A percentile compares a stretch with the other conserved stretches of the same genome.
Evolutionary conservation across 495 filamentous ascomycete species (phyloP).

Genomic region (Sordaria brevicollis): DNA sequence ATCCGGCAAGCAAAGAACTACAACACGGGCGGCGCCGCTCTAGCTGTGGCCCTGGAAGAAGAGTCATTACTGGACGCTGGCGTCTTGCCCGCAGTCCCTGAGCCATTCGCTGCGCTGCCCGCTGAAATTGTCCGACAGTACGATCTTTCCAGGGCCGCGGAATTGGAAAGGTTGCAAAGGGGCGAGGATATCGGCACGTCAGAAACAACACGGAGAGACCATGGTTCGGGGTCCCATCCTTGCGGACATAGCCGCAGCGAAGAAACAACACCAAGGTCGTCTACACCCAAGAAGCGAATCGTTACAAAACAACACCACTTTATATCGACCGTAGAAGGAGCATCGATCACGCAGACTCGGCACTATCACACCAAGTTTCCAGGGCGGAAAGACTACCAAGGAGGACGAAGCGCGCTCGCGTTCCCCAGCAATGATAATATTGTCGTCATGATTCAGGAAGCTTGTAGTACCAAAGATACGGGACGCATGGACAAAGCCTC

Average conservation of each 20-base stretch:
- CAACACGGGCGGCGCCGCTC: slow-evolving; percentile 18
- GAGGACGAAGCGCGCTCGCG: not conserved
- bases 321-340: not conserved
- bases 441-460: slow-evolving; percentile 5
- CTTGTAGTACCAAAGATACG: slow-evolving; percentile 9
- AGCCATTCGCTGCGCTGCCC: slow-evolving; percentile 2
- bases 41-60: slow-evolving; percentile 43
- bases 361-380: not conserved
- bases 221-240: not conserved
- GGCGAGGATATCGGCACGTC: not conserved
- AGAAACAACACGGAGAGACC: not conserved
- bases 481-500: slow-evolving; percentile 13
- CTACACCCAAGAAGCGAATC: not conserved
- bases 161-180: not conserved
- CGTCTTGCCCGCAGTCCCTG: slow-evolving; percentile 10
- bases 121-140: not conserved
- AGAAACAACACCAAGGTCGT: not conserved
- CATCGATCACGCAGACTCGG: not conserved
- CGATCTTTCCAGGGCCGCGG: not conserved
- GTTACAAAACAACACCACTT: not conserved
- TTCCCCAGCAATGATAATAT: slow-evolving; percentile 10
- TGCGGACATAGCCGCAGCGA: not conserved
- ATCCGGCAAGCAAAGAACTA: slow-evolving; percentile 33
- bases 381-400: not conserved
- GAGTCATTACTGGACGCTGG: slow-evolving; percentile 10